Evolutionary conservation across 2,329 filamentous ascomycete species (phyloP), one percentile per base, ranked within the genome.

Genomic region (Thermomyces lanuginosus): DNA sequence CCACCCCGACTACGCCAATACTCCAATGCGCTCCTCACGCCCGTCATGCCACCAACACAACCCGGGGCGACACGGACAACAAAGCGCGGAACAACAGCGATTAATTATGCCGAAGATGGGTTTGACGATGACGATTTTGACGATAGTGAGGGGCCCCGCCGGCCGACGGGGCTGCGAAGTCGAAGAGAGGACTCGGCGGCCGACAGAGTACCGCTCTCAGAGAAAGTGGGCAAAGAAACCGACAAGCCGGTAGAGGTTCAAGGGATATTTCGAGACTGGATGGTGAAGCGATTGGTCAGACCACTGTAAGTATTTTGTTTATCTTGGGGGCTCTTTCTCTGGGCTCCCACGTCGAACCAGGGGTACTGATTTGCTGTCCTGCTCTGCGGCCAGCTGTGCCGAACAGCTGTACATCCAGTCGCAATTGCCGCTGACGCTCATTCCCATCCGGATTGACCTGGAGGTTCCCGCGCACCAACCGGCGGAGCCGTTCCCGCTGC

Each of bases 31-130:
- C 72, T 95, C 29, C 69, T 93, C 35, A 81, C 80, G 13, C 84
- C 86, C 18, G 73, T 89, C 35, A 69, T 86, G 35, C 79, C 77
- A 36, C 67, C 68, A 29, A 73, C 72, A 35, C 66, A 74, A 39
- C 62, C 63, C 31, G 74, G 72, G 13, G 69, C 76, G 20, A 60
- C 80, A 42, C 72, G 86, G 48, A 92, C 80, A n/a, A 95, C 89
- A 6, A 95, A 98, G 61, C 77, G 89, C 54, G 89, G 89, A 31
- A 95, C 89, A 2, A 89, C 81, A 17, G 80, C 86, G 36, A 89
- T 95, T 56, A 98, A 93, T 58, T 98, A 98, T 48, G 86, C 89
- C 13, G 89, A 98, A 50, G 86, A 95, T 50, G 84, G 84, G 24
- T 92, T 76, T 46, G 86, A 93, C 39, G 83, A 75, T 35, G 60